Base-by-base conservation (phyloP, 2,329 filamentous ascomycete species). In the Fusarium sp. region DNA sequence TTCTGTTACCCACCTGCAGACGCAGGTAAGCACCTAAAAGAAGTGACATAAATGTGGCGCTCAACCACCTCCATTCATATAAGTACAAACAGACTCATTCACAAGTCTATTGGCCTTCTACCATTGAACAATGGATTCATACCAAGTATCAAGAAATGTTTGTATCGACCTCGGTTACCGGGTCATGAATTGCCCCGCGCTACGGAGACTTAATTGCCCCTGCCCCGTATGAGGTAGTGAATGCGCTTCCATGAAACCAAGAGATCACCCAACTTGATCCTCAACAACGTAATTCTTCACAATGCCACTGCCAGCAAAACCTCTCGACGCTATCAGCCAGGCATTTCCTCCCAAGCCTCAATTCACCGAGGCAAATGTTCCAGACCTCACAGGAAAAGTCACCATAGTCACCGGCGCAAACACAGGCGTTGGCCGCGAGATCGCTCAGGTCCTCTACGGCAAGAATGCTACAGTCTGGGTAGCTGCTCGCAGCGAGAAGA, bases 321-420 rank as follows among this genome's bases (percentile, higher is more conserved):
- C 68, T 20, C 29, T 68, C 25, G 18, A 75, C 24, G 54, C 61
- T 40, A 44, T 75, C 16, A 63, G 59, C 34, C 73, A 76, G 54
- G 64, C 61, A 3, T 74, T 74, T 13, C 75, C 75, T 7, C 66
- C 72, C 2, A 74, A 69, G 27, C 75, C 75, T 11, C 46, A 58
- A 25, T 75, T 75, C 52, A 76, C 68, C 3, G 75, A 77, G 41
- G 25, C 94, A 77, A 92, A 97, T 75, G 86, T 97, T 27, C 92
- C 93, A 0, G 75, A 77, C 43, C 74, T 76, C 30, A 70, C 69
- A 6, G 67, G 59, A 20, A 74, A 72, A 91, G 90, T 92, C 34
- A 84, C 82, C 77, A 82, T 90, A 63, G 83, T 90, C 18, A 90
- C 80, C 2, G 80, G 80, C 40, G 76, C 78, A 58, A 81, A 81